phyloP scores from a whole-genome alignment of 106 monocot species.

The Dendrobium nobile region DNA sequence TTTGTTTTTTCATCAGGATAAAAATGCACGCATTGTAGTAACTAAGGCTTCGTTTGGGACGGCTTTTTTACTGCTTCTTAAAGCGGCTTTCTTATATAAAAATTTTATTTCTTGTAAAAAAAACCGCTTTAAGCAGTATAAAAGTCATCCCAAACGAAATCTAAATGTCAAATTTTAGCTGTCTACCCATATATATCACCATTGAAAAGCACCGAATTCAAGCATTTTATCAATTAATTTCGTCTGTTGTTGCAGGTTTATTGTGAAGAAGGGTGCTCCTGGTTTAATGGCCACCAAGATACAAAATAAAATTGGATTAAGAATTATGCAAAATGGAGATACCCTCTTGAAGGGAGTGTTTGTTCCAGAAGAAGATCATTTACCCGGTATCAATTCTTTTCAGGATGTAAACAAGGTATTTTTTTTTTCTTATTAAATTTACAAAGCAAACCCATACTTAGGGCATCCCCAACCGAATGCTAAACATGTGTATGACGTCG shows the following conservation, averaged over 20 bases:
- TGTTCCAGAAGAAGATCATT: conserved; percentile 70
- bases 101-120: no score
- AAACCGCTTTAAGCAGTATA: no score
- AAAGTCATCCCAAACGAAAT: no score
- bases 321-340: conserved; percentile 89
- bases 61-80: no score
- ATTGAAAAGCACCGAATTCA: no score
- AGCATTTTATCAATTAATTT: not conserved
- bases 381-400: conserved; percentile 67
- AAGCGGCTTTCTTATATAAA: no score
- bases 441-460: no score
- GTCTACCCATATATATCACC: not conserved
- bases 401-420: conserved; percentile 75
- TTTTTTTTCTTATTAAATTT: not conserved
- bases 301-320: conserved; percentile 75
- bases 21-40: no score
- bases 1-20: not conserved
- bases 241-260: conserved; percentile 30
- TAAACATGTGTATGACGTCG: no score
- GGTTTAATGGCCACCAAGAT: conserved; percentile 70
- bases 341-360: conserved; percentile 68
- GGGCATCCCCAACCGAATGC: no score
- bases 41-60: no score
- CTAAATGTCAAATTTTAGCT: not conserved
- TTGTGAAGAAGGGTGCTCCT: conserved; percentile 68